phyloP scores from a whole-genome alignment of 352 stramenopile species.

The Phytophthora colocasiae region DNA sequence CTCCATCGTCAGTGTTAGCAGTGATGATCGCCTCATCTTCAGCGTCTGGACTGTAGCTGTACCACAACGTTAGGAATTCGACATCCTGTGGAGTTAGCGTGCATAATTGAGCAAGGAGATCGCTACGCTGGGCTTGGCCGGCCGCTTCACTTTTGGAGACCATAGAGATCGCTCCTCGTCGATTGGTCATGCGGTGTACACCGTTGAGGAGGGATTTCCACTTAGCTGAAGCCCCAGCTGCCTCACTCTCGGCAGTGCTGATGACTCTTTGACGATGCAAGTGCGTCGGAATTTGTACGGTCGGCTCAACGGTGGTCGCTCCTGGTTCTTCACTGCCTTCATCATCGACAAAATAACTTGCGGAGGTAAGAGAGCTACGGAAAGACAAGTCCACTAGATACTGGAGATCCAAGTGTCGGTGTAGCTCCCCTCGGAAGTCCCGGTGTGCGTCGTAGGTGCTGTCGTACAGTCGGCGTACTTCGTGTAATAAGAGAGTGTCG shows the following conservation, averaged over 20 bases:
- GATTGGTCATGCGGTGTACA: slow-evolving; percentile 44
- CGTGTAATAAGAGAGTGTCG: slow-evolving; percentile 64
- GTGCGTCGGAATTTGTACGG: slow-evolving; percentile 49
- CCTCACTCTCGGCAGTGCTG: slow-evolving; percentile 25
- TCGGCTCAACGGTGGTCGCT: slow-evolving; percentile 39
- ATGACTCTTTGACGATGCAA: slow-evolving; percentile 26
- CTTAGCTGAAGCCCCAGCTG: slow-evolving; percentile 35
- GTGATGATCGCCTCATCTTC: slow-evolving; percentile 33
- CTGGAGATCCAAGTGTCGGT: slow-evolving; percentile 65
- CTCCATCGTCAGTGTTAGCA: slow-evolving; percentile 14
- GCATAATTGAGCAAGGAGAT: slow-evolving; percentile 55
- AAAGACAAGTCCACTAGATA: slow-evolving; percentile 78
- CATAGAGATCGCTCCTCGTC: slow-evolving; percentile 57
- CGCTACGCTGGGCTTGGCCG: slow-evolving; percentile 45
- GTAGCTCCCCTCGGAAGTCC: slow-evolving; percentile 63
- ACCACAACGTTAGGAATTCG: slow-evolving; percentile 73
- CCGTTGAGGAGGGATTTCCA: slow-evolving; percentile 55
- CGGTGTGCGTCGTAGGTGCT: slow-evolving; percentile 68
- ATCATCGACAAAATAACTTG: slow-evolving; percentile 67
- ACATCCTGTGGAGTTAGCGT: slow-evolving; percentile 60
- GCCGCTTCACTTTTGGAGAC: slow-evolving; percentile 50
- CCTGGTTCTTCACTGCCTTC: slow-evolving; percentile 33
- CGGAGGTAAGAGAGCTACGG: slow-evolving; percentile 68
- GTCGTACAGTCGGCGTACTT: slow-evolving; percentile 73
- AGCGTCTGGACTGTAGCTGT: slow-evolving; percentile 54